Evolutionary conservation across 805 yeast species (phyloP), one percentile per base, ranked within the genome.

Genomic region (Isabelozyma pseudorhagii): DNA sequence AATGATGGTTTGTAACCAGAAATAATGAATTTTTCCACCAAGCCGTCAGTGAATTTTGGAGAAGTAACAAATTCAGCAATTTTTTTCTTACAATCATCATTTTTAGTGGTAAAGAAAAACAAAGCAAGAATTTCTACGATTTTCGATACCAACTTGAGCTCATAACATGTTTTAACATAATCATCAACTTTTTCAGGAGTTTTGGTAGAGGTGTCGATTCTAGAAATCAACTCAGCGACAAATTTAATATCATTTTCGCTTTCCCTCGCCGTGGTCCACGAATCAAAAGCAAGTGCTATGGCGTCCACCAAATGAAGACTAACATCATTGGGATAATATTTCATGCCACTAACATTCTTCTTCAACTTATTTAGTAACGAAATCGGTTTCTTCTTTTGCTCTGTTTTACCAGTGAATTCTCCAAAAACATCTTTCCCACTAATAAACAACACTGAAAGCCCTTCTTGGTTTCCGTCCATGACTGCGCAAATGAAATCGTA

Each of bases 51-150:
- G 45, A 83, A 72, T 5, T 67, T 61, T 3, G 62, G 59, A 3
- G 75, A 61, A 14, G 67, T 60, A 40, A 87, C 59, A 9, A 75
- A 62, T 0, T 71, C 59, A 11, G 73, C 64, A 11, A 87, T 79
- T 14, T 72, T 65, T 18, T 66, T 59, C 46, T 69, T 72, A 41
- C 77, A 71, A 14, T 60, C 59, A 8, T 67, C 74, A 48, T 71
- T 74, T 40, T 75, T 73, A 4, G 84, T 78, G 5, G 84, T 84
- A 67, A 82, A 87, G 17, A 89, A 67, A 44, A 85, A 80, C 40
- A 89, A 71, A 0, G 97, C 90, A 46, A 90, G 72, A 8, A 90
- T 82, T 58, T 89, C 94, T 1, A 89, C 81, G 15, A 88, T 80
- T 54, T 84, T 83, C 1, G 96, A 81, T 8, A 83, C 71, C 43